Evolutionary conservation across 805 yeast species (phyloP).

Genomic region (Candida ficus): DNA sequence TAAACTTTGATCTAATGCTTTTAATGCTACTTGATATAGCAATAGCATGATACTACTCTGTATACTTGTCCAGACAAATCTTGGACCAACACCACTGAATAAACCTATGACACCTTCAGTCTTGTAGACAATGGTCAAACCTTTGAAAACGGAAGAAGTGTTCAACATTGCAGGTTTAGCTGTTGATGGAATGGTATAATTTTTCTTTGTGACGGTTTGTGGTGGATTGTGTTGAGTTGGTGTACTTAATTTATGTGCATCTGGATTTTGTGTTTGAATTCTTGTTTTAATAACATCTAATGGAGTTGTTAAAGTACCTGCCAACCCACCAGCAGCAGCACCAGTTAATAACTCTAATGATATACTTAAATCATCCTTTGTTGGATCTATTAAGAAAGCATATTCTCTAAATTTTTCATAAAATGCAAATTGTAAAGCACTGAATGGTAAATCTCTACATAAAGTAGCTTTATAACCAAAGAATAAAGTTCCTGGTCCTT

Average conservation of each 20-base stretch:
- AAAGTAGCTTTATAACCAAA: constrained; percentile 94
- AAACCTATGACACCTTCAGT: constrained; percentile 76
- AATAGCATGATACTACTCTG: constrained; percentile 94
- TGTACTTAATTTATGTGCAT: not conserved
- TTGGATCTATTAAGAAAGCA: constrained; percentile 40
- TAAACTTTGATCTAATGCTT: constrained; percentile 28
- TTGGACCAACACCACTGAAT: constrained; percentile 94
- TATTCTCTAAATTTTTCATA: constrained; percentile 74
- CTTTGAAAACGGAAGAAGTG: constrained; percentile 44
- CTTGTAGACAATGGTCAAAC: constrained; percentile 51
- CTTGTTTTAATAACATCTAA: constrained; percentile 89
- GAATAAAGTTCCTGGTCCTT: constrained; percentile 73
- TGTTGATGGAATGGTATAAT: constrained; percentile 23
- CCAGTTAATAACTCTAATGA: constrained; percentile 75
- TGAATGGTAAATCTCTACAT: constrained; percentile 88
- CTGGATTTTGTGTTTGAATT: constrained; percentile 77
- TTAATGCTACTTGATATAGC: constrained; percentile 74
- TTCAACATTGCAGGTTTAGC: constrained; percentile 20
- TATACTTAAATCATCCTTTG: constrained; percentile 39
- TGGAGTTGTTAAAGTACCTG: constrained; percentile 87
- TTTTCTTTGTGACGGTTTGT: constrained; percentile 17
- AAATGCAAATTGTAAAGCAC: constrained; percentile 93
- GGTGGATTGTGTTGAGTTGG: constrained; percentile 9
- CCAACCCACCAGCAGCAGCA: constrained; percentile 92
- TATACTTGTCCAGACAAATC: constrained; percentile 93